A percentile compares a stretch with the other conserved stretches of the same genome.
phyloP scores from a whole-genome alignment of 1,284 basidiomycete genomes.

The Trichosporon asahii region DNA sequence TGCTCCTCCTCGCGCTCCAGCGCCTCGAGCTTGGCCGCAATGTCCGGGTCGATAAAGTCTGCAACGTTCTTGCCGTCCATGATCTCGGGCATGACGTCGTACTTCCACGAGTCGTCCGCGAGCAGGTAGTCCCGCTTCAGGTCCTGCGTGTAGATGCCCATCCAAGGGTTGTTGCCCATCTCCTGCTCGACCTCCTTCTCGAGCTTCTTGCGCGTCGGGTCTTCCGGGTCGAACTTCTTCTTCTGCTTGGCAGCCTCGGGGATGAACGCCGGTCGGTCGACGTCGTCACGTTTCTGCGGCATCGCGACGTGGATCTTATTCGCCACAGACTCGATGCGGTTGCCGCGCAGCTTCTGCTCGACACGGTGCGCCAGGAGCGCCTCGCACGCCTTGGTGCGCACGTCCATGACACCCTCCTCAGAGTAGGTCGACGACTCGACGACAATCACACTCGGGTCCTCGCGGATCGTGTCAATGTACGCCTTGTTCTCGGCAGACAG shows the following conservation, averaged over 20 bases:
- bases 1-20: conserved; percentile 95
- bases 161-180: conserved; percentile 66
- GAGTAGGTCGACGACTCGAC: conserved; percentile 87
- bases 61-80: conserved; percentile 98
- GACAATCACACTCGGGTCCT: conserved; percentile 64
- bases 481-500: conserved; percentile 68
- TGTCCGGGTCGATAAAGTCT: conserved; percentile 99
- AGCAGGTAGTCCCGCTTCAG: conserved; percentile 81
- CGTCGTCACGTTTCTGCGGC: conserved; percentile 79
- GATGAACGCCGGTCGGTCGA: conserved; percentile 78
- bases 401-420: conserved; percentile 91
- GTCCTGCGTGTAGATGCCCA: conserved; percentile 86
- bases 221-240: conserved; percentile 81
- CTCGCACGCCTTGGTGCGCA: conserved; percentile 89
- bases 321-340: conserved; percentile 81
- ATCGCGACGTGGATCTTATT: conserved; percentile 92
- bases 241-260: conserved; percentile 69
- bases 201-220: conserved; percentile 67
- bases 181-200: conserved; percentile 71
- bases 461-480: conserved; percentile 80
- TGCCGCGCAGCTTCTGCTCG: conserved; percentile 87
- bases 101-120: conserved; percentile 89
- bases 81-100: conserved; percentile 92
- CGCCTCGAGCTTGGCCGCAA: conserved; percentile 91
- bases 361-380: conserved; percentile 87